These are phyloP conservation scores for Aspergillus candidus DNA, from an alignment of 2,329 filamentous ascomycete species.

Conservation along the genomic window DNA sequence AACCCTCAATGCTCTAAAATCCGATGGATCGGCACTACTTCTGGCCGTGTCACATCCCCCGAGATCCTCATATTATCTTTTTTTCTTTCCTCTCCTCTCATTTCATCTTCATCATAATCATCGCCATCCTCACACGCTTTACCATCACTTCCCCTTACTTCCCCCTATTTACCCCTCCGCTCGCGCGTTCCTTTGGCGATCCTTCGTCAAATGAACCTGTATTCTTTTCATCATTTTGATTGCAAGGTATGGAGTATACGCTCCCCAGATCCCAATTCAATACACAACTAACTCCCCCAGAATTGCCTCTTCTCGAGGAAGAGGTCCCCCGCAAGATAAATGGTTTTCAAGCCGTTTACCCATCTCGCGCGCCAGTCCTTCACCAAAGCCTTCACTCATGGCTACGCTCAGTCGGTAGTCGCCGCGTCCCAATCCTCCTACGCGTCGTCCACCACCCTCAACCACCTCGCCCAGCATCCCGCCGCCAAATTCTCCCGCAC, in stretches of 20 bases:
- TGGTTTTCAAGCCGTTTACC: conserved; percentile 66
- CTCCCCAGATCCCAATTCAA: background rate
- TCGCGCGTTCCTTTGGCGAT: conserved; percentile 85
- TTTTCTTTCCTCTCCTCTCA: background rate
- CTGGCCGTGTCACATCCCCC: background rate
- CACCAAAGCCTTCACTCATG: conserved; percentile 93
- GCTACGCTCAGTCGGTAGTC: conserved; percentile 96
- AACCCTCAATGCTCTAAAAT: no score
- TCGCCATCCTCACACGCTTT: background rate
- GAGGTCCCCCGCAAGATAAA: conserved; percentile 72
- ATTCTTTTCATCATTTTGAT: conserved; percentile 56
- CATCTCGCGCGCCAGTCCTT: conserved; percentile 95
- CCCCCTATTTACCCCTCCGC: conserved; percentile 4
- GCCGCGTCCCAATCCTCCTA: conserved; percentile 84
- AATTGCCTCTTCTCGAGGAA: conserved; percentile 58
- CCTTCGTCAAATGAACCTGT: conserved; percentile 98
- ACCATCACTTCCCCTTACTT: background rate
- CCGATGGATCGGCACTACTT: no score
- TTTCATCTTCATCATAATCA: background rate
- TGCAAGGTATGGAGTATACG: conserved; percentile 51
- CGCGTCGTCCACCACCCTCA: conserved; percentile 58
- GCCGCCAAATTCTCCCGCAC: conserved; percentile 48
- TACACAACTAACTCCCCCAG: conserved; percentile 12
- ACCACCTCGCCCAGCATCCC: conserved; percentile 47
- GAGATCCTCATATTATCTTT: background rate